Evolutionary conservation across 495 filamentous ascomycete species (phyloP).

Genomic region (Penicillium subrubescens): DNA sequence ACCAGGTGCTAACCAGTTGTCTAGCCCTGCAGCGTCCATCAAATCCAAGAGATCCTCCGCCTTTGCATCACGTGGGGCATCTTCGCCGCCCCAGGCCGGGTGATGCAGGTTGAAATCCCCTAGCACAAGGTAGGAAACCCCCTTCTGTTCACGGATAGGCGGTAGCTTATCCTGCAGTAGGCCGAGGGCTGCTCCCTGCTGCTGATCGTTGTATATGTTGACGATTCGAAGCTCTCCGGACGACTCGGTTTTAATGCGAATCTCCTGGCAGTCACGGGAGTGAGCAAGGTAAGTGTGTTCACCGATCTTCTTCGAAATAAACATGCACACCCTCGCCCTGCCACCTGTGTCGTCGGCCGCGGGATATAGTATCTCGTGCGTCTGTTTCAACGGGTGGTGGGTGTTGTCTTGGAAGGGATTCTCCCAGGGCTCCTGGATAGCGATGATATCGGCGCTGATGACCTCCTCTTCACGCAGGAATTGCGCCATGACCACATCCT

Average conservation of each 20-base stretch:
- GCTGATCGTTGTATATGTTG: conserved; percentile 8
- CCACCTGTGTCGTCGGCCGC: background rate
- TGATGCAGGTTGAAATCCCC: no score
- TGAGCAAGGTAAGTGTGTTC: background rate
- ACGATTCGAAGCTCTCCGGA: conserved; percentile 6
- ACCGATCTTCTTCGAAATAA: background rate
- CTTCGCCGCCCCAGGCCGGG: background rate
- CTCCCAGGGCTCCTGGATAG: conserved; percentile 24
- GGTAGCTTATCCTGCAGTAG: background rate
- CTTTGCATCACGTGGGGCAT: background rate
- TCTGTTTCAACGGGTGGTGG: conserved; percentile 14
- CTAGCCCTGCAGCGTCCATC: background rate
- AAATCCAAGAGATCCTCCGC: background rate
- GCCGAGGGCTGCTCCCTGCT: background rate
- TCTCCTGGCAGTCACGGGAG: background rate
- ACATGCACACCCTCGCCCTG: background rate
- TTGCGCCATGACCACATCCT: conserved; percentile 25
- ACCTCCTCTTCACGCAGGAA: conserved; percentile 19
- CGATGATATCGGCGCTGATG: conserved; percentile 19
- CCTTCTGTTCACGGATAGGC: background rate
- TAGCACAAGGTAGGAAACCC: background rate
- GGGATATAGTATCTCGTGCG: conserved; percentile 19
- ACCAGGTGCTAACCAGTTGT: conserved; percentile 9
- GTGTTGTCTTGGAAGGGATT: conserved; percentile 19
- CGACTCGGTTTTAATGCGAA: background rate